Percentiles rank a stretch among this genome's conserved stretches.
These are phyloP conservation scores for Amphichorda felina DNA, from an alignment of 2,329 filamentous ascomycete species.

Conservation along the genomic window DNA sequence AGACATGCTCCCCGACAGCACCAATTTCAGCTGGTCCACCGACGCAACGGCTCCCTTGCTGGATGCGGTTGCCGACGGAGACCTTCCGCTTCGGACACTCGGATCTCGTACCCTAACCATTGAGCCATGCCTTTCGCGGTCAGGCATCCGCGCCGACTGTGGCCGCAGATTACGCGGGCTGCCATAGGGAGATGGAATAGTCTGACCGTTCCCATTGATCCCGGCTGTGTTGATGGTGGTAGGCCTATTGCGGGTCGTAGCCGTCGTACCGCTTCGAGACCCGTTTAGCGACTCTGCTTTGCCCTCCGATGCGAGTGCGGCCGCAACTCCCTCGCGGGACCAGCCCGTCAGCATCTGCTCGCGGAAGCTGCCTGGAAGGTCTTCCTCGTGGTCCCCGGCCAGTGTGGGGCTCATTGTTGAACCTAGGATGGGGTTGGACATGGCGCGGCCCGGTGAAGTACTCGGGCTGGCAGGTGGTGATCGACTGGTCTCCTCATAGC, in stretches of 20 bases:
- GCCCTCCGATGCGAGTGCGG: slow-evolving; percentile 54
- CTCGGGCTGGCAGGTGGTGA: slow-evolving; percentile 62
- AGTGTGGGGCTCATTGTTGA: slow-evolving; percentile 28
- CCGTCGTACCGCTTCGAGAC: slow-evolving; percentile 52
- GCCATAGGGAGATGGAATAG: slow-evolving; percentile 31
- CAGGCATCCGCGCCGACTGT: slow-evolving; percentile 28
- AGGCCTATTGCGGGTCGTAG: slow-evolving; percentile 39
- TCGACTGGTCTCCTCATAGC: slow-evolving; percentile 50
- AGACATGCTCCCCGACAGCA: slow-evolving; percentile 38
- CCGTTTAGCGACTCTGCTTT: slow-evolving; percentile 66
- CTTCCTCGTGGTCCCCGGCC: slow-evolving; percentile 23
- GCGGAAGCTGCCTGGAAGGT: slow-evolving; percentile 54
- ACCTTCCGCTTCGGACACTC: slow-evolving; percentile 39
- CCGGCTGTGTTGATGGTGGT: slow-evolving; percentile 33
- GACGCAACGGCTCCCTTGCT: slow-evolving; percentile 42
- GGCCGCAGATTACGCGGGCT: slow-evolving; percentile 39
- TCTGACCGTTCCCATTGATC: slow-evolving; percentile 26
- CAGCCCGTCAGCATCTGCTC: slow-evolving; percentile 72
- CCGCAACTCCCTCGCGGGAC: slow-evolving; percentile 64
- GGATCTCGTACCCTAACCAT: slow-evolving; percentile 37
- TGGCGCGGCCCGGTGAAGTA: slow-evolving; percentile 53
- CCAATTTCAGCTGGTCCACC: slow-evolving; percentile 52
- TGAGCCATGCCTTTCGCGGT: slow-evolving; percentile 18
- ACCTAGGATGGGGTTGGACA: slow-evolving; percentile 49
- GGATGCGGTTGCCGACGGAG: slow-evolving; percentile 27